These are phyloP conservation scores for Cercospora zeae-maydis DNA, from an alignment of 2,329 filamentous ascomycete species.

Conservation along the genomic window DNA sequence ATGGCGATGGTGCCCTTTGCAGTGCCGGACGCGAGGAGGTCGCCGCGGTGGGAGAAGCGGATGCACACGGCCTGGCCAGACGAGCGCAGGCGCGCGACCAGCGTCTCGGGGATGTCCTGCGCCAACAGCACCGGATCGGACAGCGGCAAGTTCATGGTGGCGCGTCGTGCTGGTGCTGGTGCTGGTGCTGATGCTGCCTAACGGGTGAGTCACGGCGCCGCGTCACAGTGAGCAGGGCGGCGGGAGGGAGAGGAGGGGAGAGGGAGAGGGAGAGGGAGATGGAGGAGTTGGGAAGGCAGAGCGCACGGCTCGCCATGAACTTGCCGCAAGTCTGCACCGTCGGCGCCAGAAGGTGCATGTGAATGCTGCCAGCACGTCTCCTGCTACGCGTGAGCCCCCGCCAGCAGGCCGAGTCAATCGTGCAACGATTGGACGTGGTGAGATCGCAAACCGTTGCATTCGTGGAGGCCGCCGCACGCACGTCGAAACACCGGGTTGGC, in stretches of 20 bases:
- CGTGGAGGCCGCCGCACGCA: background rate
- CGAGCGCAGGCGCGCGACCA: slow-evolving; percentile 79
- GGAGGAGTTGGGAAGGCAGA: no score
- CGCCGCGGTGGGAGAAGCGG: slow-evolving; percentile 90
- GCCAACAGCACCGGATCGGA: slow-evolving; percentile 68
- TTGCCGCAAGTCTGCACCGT: background rate
- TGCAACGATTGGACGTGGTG: slow-evolving; percentile 1
- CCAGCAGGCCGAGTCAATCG: slow-evolving; percentile 1
- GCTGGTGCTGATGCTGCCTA: slow-evolving; percentile 14
- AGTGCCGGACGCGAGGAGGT: slow-evolving; percentile 89
- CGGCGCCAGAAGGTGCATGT: background rate
- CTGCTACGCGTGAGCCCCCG: background rate
- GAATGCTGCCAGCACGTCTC: background rate
- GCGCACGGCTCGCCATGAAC: background rate
- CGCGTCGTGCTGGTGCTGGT: no score
- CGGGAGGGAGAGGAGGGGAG: background rate
- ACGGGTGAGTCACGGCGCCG: slow-evolving; percentile 9
- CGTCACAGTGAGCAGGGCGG: background rate
- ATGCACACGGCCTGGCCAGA: slow-evolving; percentile 61
- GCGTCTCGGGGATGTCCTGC: slow-evolving; percentile 84
- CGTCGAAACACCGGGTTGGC: background rate
- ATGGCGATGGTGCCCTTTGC: slow-evolving; percentile 89
- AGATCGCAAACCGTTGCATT: background rate
- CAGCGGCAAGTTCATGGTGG: slow-evolving; percentile 65
- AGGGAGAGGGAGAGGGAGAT: background rate